Conservation (phyloP, 2,329 filamentous ascomycete species). For the Aspergillus sergii region DNA sequence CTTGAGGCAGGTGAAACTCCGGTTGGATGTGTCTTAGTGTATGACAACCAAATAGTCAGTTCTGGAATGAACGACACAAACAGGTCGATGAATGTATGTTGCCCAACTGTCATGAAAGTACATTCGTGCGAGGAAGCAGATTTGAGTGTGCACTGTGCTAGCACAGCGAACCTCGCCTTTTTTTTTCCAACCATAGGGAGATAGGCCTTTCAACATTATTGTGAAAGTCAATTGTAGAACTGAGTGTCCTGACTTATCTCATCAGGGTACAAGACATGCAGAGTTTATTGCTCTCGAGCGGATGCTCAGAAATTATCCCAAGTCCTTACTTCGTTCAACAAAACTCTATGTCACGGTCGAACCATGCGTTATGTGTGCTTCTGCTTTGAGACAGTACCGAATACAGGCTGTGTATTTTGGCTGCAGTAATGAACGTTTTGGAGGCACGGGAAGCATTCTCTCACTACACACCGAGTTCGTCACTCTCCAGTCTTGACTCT, state of each 20-base stretch:
- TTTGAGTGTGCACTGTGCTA: not conserved
- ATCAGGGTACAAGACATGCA: constrained; percentile 86
- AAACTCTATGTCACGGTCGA: constrained; percentile 96
- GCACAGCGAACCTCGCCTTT: not conserved
- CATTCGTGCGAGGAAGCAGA: not conserved
- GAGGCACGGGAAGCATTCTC: constrained; percentile 91
- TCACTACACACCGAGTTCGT: constrained; percentile 73
- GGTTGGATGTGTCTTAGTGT: constrained; percentile 92
- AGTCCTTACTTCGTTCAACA: constrained; percentile 69
- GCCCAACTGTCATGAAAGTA: not conserved
- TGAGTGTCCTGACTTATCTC: not conserved
- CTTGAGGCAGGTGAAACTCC: constrained; percentile 88
- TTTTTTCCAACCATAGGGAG: not conserved
- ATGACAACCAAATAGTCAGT: constrained; percentile 76
- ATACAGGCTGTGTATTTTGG: constrained; percentile 94
- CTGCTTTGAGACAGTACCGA: constrained; percentile 81
- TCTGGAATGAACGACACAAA: constrained; percentile 98
- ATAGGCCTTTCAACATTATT: not conserved
- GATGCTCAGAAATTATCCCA: constrained; percentile 66
- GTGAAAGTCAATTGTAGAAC: not conserved
- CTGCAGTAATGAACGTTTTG: constrained; percentile 94
- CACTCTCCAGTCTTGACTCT: constrained; percentile 10
- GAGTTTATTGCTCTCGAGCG: constrained; percentile 85
- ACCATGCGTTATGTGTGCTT: constrained; percentile 98
- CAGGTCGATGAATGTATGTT: constrained; percentile 68